phyloP scores from a whole-genome alignment of 257 asterid genomes.

The Ocimum tenuiflorum region DNA sequence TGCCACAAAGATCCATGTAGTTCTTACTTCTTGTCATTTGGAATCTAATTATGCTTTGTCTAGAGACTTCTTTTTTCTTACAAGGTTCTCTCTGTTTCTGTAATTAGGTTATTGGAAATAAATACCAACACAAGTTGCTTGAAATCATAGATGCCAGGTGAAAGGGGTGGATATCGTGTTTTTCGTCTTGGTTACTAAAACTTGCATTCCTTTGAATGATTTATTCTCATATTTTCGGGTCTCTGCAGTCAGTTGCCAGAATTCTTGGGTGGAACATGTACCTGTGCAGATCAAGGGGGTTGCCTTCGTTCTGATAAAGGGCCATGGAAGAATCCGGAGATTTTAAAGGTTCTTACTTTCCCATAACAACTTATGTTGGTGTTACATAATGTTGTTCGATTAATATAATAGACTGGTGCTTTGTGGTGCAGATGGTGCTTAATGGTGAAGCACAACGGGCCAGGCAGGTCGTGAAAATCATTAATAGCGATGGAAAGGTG shows the following conservation, averaged over 20 bases:
- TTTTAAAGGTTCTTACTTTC: constrained; percentile 56
- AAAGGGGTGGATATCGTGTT: constrained; percentile 16
- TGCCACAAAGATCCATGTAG: constrained; percentile 87
- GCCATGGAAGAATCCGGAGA: constrained; percentile 91
- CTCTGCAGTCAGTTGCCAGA: constrained; percentile 85
- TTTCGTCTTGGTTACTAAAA: constrained; percentile 9
- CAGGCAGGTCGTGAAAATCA: constrained; percentile 85
- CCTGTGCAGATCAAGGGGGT: constrained; percentile 78
- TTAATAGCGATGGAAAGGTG: constrained; percentile 92
- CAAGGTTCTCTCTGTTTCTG: constrained; percentile 16
- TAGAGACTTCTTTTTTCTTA: neutral
- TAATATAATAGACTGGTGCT: constrained; percentile 19
- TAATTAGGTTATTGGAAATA: constrained; percentile 76
- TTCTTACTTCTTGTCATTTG: constrained; percentile 15
- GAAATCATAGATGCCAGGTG: constrained; percentile 89
- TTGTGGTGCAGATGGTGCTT: constrained; percentile 61
- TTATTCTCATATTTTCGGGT: constrained; percentile 2
- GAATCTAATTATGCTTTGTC: constrained; percentile 2
- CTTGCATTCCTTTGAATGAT: neutral
- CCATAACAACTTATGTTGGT: constrained; percentile 4
- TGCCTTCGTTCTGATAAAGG: constrained; percentile 96
- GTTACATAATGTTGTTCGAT: neutral
- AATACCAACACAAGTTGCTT: constrained; percentile 74
- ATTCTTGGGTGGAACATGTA: constrained; percentile 83
- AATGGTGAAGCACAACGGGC: constrained; percentile 72